Evolutionary conservation across 192 early-diverging fungal genomes (phyloP).

Genomic region (Pilaira anomala): DNA sequence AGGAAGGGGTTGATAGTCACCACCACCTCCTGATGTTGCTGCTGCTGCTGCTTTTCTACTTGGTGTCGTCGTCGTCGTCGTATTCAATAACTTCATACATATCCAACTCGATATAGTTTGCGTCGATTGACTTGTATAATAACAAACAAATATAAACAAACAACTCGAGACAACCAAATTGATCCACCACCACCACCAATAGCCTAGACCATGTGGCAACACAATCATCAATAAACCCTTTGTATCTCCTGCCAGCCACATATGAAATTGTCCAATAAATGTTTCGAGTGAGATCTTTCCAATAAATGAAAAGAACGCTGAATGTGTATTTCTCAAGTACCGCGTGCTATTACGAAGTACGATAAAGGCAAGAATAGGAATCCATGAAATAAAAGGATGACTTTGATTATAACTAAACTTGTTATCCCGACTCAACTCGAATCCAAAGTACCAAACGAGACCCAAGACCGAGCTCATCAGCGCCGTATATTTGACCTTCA

Average conservation of each 20-base stretch:
- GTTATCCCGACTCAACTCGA: constrained; percentile 42
- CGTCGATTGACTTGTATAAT: constrained; percentile 46
- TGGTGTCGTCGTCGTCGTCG: too few relatives aligned
- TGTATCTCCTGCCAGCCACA: constrained; percentile 76
- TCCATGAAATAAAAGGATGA: constrained; percentile 66
- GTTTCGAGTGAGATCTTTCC: constrained; percentile 71
- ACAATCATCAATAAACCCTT: constrained; percentile 61
- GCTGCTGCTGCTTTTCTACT: not conserved
- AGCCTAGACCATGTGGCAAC: constrained; percentile 27
- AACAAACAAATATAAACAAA: constrained; percentile 50
- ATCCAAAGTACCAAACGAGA: constrained; percentile 55
- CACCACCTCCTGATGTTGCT: too few relatives aligned
- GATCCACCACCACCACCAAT: constrained; percentile 46
- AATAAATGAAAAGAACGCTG: constrained; percentile 51
- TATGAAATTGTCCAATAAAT: constrained; percentile 79
- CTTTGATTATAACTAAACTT: constrained; percentile 65
- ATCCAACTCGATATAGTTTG: constrained; percentile 29
- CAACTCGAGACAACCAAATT: constrained; percentile 47
- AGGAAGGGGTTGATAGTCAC: constrained; percentile 29
- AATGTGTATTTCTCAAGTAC: constrained; percentile 50
- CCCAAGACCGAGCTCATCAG: constrained; percentile 36
- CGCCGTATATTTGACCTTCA: constrained; percentile 33
- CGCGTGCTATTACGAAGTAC: constrained; percentile 65
- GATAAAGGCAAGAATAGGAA: constrained; percentile 62
- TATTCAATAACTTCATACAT: not conserved